These are phyloP conservation scores for Fusarium chlamydosporum DNA, from an alignment of 2,329 filamentous ascomycete species.

Conservation along the genomic window DNA sequence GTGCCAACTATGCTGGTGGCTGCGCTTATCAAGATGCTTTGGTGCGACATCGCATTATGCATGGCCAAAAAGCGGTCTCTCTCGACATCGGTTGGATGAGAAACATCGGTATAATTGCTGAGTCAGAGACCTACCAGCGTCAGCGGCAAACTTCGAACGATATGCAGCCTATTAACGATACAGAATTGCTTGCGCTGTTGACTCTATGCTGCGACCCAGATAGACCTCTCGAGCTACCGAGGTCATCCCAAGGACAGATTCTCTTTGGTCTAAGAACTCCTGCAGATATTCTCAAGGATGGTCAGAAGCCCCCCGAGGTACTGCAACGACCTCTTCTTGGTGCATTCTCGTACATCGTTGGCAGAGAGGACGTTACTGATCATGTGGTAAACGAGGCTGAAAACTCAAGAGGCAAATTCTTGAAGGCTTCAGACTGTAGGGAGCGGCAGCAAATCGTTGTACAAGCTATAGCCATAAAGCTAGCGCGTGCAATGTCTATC, in stretches of 20 bases:
- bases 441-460: constrained; percentile 17
- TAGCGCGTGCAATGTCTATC: constrained; percentile 54
- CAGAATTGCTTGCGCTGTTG: neutral
- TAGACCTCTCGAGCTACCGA: fast-evolving
- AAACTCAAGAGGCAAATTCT: constrained; percentile 38
- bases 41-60: neutral
- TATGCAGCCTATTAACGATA: constrained; percentile 9
- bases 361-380: too few relatives aligned
- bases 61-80: neutral
- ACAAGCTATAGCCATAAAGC: constrained; percentile 48
- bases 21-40: constrained; percentile 34
- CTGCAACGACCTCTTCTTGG: neutral
- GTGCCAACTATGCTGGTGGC: constrained; percentile 59
- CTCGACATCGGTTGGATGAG: constrained; percentile 17
- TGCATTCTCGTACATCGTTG: neutral
- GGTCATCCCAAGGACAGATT: neutral
- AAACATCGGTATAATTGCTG: constrained; percentile 14
- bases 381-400: neutral
- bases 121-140: neutral
- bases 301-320: neutral
- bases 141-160: constrained; percentile 8
- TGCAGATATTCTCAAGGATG: neutral
- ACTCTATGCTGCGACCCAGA: neutral
- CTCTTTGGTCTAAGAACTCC: constrained; percentile 1
- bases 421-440: constrained; percentile 32